A percentile compares a stretch with the other conserved stretches of the same genome.
Evolutionary conservation across 1,284 basidiomycete genomes (phyloP).

Genomic region (Ceratorhiza oryzae-sativae): DNA sequence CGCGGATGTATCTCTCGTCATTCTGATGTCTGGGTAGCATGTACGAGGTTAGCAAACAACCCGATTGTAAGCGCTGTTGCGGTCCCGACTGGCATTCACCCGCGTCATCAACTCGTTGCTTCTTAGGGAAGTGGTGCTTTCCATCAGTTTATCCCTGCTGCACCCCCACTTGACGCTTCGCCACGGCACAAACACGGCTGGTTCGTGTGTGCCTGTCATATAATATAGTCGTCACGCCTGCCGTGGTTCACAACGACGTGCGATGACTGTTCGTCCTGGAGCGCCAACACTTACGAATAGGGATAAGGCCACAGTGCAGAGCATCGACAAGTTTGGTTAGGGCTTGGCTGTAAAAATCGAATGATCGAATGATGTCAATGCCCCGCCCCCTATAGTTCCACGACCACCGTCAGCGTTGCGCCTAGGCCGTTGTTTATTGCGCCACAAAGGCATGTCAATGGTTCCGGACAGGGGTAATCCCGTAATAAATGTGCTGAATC

Average conservation of each 20-base stretch:
- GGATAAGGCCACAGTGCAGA: neutral
- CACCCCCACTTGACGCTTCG: neutral
- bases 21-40: too few species aligned
- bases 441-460: conserved; percentile 3
- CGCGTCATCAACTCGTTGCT: neutral
- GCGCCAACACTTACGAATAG: neutral
- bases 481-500: too few species aligned
- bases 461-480: too few species aligned
- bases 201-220: neutral
- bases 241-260: neutral
- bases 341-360: neutral
- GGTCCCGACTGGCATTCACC: too few species aligned
- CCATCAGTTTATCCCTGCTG: neutral
- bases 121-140: neutral
- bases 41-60: neutral
- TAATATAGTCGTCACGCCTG: neutral
- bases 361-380: neutral
- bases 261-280: neutral
- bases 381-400: neutral
- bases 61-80: too few species aligned
- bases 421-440: neutral
- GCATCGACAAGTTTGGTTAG: neutral
- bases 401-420: too few species aligned
- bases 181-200: neutral
- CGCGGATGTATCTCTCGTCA: neutral